These are phyloP conservation scores for Phaseolus lunatus DNA, from an alignment of 306 rosid species.

Conservation along the genomic window DNA sequence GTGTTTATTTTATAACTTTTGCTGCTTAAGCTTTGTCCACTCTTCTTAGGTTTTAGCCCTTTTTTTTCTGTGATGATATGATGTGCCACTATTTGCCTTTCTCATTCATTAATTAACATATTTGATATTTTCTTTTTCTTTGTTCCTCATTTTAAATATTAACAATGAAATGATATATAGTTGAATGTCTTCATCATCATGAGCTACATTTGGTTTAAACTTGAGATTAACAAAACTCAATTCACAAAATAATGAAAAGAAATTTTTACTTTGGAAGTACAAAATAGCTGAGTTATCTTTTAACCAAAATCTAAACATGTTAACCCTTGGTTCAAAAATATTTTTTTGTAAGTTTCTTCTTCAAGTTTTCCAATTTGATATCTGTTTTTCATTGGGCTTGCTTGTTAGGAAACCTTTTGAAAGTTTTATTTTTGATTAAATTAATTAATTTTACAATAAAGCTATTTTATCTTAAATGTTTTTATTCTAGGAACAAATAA, in stretches of 20 bases:
- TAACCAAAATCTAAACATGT: no score
- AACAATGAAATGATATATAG: not conserved
- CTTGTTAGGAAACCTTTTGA: not conserved
- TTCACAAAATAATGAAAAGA: no score
- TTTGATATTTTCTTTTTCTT: not conserved
- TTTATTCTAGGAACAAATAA: not conserved
- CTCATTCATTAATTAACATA: not conserved
- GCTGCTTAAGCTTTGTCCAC: not conserved
- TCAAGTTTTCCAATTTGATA: not conserved
- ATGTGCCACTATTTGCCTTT: not conserved
- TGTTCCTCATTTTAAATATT: not conserved
- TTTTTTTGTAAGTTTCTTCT: not conserved
- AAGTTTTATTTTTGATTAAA: not conserved
- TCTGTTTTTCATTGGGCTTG: not conserved
- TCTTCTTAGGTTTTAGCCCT: not conserved
- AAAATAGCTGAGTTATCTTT: no score
- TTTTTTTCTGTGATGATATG: not conserved
- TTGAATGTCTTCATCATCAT: not conserved
- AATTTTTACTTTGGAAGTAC: no score
- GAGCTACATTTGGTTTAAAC: no score
- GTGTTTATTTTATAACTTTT: not conserved
- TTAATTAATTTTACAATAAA: not conserved
- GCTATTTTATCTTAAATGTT: not conserved
- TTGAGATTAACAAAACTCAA: no score
- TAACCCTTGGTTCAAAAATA: not conserved